Base-by-base conservation (phyloP, 2,329 filamentous ascomycete genomes). In the Penicillium sp. region DNA sequence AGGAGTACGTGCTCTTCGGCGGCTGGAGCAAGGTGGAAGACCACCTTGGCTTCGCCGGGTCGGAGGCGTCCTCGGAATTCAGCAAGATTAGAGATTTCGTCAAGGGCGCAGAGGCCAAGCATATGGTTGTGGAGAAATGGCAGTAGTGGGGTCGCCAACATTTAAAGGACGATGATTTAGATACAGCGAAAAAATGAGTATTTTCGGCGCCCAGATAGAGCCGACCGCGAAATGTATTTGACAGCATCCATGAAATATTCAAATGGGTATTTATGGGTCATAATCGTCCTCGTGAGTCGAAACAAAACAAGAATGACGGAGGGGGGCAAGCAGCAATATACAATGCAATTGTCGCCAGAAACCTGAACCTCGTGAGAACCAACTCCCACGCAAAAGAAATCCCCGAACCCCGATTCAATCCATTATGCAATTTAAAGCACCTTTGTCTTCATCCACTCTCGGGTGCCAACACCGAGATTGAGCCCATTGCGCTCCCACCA, bases 401-500 rank as follows among this genome's bases (percentile, higher is more conserved):
- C 32, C 32, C 38, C 26, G 18, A 41, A 45, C 20, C 13, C 33
- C 20, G 15, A 30, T n/a, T n/a, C 48, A 43, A n/a, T 29, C 26
- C 13, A 41, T 16, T 21, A 41, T 40, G 34, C 34, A 35, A 14
- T 39, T 33, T 65, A 86, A 47, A 94, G 68, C 48, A 84, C 80
- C 66, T 86, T 86, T 13, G 83, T 80, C 68, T 86, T 85, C 81
- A 93, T 89, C 89, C 87, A 94, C 64, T 94, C 88, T 51, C 86
- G 88, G 27, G 87, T 91, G 3, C 85, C 83, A 27, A 93, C 74
- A 1, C 87, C 86, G 36, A 94, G 65, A 58, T 93, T 91, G 47
- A 94, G 69, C 0, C 87, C 88, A 53, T 93, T 91, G 50, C 76
- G 72, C 16, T 86, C 84, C 91, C 91, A 97, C 91, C 91, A 97